These are phyloP conservation scores for Cyberlindnera galapagoensis DNA, from an alignment of 805 yeast genomes.

Conservation along the genomic window DNA sequence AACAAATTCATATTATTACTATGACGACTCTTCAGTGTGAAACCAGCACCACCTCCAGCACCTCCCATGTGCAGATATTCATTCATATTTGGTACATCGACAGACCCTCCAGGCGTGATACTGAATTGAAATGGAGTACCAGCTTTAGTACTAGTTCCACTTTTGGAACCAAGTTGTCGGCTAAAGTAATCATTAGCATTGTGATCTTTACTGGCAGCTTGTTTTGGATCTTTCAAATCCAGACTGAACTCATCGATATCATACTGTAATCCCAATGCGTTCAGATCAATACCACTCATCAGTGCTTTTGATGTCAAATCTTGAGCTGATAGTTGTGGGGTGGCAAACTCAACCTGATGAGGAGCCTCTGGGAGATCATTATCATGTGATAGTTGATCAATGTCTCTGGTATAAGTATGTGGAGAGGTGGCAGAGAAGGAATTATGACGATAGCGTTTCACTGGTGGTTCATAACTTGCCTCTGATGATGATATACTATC, in stretches of 20 bases:
- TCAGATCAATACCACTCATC: constrained; percentile 32
- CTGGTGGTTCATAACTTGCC: constrained; percentile 4
- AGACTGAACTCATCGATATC: constrained; percentile 18
- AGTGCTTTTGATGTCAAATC: constrained; percentile 31
- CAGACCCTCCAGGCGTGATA: constrained; percentile 21
- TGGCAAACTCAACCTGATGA: constrained; percentile 69
- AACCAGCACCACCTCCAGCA: constrained; percentile 37
- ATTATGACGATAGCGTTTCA: constrained; percentile 33
- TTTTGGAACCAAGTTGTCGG: too few relatives aligned
- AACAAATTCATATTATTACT: constrained; percentile 16
- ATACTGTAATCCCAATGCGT: constrained; percentile 29
- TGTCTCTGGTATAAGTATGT: constrained; percentile 26
- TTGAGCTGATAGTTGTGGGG: constrained; percentile 63
- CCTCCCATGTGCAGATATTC: constrained; percentile 35
- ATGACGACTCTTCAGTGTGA: constrained; percentile 12
- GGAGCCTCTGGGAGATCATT: constrained; percentile 39
- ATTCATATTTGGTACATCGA: constrained; percentile 30
- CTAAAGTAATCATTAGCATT: not conserved
- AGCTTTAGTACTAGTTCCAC: constrained; percentile 4
- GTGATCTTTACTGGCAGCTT: constrained; percentile 1
- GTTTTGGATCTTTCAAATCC: constrained; percentile 16
- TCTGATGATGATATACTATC: constrained; percentile 1
- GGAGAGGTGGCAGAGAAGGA: constrained; percentile 39
- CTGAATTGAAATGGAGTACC: constrained; percentile 20
- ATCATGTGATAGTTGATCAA: constrained; percentile 4